phyloP scores from a whole-genome alignment of 768 basidiomycete genomes.

The Xerocomellus amylosporus region DNA sequence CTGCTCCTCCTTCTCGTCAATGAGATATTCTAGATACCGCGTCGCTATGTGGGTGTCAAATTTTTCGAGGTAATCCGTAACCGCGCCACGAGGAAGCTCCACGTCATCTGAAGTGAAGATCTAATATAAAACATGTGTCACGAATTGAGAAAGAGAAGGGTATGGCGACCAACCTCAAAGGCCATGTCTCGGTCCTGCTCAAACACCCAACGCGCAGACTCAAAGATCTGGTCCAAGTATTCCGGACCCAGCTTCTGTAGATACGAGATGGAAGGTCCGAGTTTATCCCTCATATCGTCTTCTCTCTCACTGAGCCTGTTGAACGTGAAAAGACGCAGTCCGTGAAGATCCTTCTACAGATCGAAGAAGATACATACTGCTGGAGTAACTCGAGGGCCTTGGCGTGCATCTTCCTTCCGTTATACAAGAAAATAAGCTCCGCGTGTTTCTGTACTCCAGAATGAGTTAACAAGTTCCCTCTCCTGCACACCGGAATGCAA shows the following conservation, averaged over 20 bases:
- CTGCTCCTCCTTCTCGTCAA: slow-evolving; percentile 69
- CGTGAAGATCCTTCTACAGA: background rate
- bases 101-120: slow-evolving; percentile 96
- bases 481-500: background rate
- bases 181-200: slow-evolving; percentile 68
- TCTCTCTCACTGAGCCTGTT: slow-evolving; percentile 78
- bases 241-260: slow-evolving; percentile 87
- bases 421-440: slow-evolving; percentile 88
- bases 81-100: slow-evolving; percentile 75
- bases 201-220: slow-evolving; percentile 83
- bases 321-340: background rate
- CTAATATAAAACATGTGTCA: slow-evolving; percentile 36
- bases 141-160: background rate
- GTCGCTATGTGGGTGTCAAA: slow-evolving; percentile 68
- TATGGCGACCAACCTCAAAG: slow-evolving; percentile 55
- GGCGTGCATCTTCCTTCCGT: slow-evolving; percentile 92
- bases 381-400: slow-evolving; percentile 83
- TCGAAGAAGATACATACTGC: slow-evolving; percentile 53
- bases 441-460: slow-evolving; percentile 72
- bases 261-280: slow-evolving; percentile 82
- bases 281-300: slow-evolving; percentile 71
- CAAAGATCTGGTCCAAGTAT: slow-evolving; percentile 77
- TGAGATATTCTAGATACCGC: slow-evolving; percentile 83
- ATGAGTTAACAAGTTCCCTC: background rate
- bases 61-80: slow-evolving; percentile 74